Evolutionary conservation across 1,284 basidiomycete species (phyloP).

Genomic region (Fomitopsis palustris): DNA sequence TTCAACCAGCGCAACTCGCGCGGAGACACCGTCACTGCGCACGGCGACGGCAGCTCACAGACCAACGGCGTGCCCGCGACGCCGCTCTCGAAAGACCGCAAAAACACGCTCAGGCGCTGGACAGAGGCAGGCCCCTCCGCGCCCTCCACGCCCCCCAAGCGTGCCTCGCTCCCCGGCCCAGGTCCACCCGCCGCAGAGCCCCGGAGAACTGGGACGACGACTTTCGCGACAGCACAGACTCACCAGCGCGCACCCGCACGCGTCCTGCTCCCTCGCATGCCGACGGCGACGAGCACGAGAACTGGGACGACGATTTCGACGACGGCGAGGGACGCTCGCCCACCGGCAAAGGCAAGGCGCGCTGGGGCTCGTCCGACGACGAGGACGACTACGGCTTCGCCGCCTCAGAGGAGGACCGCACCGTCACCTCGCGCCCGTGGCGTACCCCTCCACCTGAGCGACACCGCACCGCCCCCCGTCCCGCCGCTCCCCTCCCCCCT

Average conservation of each 20-base stretch:
- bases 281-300: conserved; percentile 33
- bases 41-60: conserved; percentile 1
- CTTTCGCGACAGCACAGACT: conserved; percentile 39
- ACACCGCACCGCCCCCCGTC: conserved; percentile 42
- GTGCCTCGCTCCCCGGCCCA: neutral
- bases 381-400: conserved; percentile 34
- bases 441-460: conserved; percentile 33
- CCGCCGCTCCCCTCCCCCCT: conserved; percentile 42
- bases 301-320: conserved; percentile 66
- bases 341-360: conserved; percentile 23
- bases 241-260: conserved; percentile 9
- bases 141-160: conserved; percentile 30
- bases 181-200: conserved; percentile 8
- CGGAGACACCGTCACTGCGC: neutral
- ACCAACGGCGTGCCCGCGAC: conserved; percentile 2
- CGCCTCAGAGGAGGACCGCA: conserved; percentile 66
- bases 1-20: conserved; percentile 11
- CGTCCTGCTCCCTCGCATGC: too few relatives aligned
- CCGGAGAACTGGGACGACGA: conserved; percentile 72
- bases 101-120: conserved; percentile 25
- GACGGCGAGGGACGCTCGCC: conserved; percentile 27
- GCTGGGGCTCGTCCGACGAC: conserved; percentile 41
- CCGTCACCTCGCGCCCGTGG: conserved; percentile 64
- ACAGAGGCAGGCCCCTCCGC: conserved; percentile 34
- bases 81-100: conserved; percentile 19